Evolutionary conservation across 2,329 filamentous ascomycete genomes (phyloP).

Genomic region (Microcyclospora pomicola): DNA sequence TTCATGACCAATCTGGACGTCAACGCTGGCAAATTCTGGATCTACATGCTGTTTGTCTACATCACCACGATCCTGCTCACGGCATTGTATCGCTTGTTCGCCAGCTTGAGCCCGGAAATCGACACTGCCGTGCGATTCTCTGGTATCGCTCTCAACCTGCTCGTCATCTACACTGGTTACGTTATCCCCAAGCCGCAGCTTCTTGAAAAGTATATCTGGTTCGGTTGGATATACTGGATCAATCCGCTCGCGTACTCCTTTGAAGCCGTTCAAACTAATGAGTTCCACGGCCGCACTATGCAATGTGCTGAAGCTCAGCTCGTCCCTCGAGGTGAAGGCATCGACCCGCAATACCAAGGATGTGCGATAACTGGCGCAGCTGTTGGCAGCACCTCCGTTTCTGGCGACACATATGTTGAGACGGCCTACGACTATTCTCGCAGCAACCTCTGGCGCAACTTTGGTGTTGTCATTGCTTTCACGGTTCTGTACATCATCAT

Average conservation of each 20-base stretch:
- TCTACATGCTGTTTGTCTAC: constrained; percentile 51
- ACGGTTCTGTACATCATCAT: constrained; percentile 59
- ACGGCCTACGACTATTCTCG: constrained; percentile 44
- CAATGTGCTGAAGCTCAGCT: constrained; percentile 45
- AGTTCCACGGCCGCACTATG: constrained; percentile 45
- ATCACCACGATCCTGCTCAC: constrained; percentile 49
- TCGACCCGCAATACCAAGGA: constrained; percentile 45
- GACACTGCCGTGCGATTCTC: constrained; percentile 53
- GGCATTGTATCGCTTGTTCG: constrained; percentile 52
- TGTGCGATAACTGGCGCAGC: constrained; percentile 47
- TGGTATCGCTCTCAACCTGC: constrained; percentile 47
- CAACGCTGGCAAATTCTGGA: constrained; percentile 50
- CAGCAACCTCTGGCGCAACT: constrained; percentile 55
- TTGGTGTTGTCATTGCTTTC: constrained; percentile 64
- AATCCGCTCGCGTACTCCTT: constrained; percentile 47
- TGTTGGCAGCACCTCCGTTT: constrained; percentile 36
- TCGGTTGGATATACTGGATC: constrained; percentile 45
- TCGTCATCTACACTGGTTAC: constrained; percentile 52
- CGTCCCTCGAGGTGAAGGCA: constrained; percentile 39
- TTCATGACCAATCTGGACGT: constrained; percentile 49
- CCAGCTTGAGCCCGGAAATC: constrained; percentile 48
- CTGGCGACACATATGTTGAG: constrained; percentile 41
- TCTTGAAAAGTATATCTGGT: constrained; percentile 48
- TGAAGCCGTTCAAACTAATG: constrained; percentile 54
- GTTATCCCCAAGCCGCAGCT: constrained; percentile 52